phyloP scores from a whole-genome alignment of 202 grass and related monocot genomes.

The Hordeum pubiflorum region DNA sequence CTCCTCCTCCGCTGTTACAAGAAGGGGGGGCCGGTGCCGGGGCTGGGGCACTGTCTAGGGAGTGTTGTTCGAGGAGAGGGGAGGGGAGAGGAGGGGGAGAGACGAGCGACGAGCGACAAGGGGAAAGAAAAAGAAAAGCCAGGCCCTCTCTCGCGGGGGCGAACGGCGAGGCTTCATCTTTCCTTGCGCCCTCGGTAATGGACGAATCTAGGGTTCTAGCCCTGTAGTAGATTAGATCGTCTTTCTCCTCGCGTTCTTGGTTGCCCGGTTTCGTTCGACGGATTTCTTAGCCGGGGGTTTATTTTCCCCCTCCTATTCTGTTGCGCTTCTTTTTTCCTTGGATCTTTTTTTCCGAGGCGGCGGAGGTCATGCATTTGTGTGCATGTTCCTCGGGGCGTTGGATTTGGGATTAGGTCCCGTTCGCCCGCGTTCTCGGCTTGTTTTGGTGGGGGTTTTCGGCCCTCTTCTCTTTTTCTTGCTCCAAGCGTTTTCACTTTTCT shows the following conservation, averaged over 20 bases:
- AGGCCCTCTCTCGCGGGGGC: background rate
- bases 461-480: background rate
- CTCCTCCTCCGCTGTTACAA: background rate
- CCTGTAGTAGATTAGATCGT: background rate
- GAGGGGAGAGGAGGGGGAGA: background rate
- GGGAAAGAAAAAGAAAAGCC: background rate
- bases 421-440: background rate
- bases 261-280: background rate
- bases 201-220: constrained; percentile 42
- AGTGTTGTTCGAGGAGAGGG: background rate
- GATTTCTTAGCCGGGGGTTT: background rate
- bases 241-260: background rate
- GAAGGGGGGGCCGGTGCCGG: background rate
- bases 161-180: background rate
- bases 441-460: background rate
- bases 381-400: background rate
- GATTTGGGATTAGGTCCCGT: background rate
- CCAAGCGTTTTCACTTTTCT: background rate
- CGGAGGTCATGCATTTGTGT: constrained; percentile 23
- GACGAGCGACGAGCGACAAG: no score
- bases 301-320: background rate
- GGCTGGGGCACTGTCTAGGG: background rate
- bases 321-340: background rate
- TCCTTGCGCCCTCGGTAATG: background rate
- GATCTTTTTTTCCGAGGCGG: background rate